phyloP scores from a whole-genome alignment of 129 eudicot genomes.

The Pittosporum tobira region DNA sequence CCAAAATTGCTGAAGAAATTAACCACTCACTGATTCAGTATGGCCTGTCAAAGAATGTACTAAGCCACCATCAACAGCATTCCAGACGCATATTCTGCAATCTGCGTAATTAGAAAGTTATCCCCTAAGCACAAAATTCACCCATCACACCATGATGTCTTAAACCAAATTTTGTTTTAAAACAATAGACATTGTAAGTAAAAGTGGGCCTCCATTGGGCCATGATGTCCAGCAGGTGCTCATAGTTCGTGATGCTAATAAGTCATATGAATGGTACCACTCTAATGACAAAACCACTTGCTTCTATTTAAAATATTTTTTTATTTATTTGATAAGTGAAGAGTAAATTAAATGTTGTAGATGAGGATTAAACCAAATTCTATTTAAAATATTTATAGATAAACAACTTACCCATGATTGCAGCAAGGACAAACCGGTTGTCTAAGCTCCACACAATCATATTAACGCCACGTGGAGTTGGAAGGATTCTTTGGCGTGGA shows the following conservation, averaged over 20 bases:
- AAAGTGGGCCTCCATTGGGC: no score
- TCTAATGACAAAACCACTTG: no score
- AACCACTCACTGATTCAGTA: constrained; percentile 71
- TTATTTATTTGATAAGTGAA: no score
- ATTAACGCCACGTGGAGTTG: constrained; percentile 97
- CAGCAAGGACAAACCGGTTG: constrained; percentile 97
- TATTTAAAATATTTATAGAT: background rate
- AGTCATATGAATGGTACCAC: no score
- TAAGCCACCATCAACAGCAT: constrained; percentile 96
- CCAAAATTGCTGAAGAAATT: background rate
- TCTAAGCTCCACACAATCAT: constrained; percentile 98
- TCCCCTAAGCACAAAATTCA: background rate
- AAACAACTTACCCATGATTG: constrained; percentile 79
- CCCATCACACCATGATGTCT: background rate
- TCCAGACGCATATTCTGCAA: constrained; percentile 99
- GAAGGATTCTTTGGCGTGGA: constrained; percentile 87
- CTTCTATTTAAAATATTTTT: no score
- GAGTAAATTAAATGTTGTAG: no score
- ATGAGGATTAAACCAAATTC: background rate
- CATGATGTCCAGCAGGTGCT: no score
- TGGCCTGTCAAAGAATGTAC: constrained; percentile 98
- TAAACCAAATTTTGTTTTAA: no score
- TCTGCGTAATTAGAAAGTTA: constrained; percentile 33
- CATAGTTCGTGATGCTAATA: no score
- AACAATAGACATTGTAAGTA: no score